Evolutionary conservation across 2,329 filamentous ascomycete genomes (phyloP).

Genomic region (Penicillium verrucosum): DNA sequence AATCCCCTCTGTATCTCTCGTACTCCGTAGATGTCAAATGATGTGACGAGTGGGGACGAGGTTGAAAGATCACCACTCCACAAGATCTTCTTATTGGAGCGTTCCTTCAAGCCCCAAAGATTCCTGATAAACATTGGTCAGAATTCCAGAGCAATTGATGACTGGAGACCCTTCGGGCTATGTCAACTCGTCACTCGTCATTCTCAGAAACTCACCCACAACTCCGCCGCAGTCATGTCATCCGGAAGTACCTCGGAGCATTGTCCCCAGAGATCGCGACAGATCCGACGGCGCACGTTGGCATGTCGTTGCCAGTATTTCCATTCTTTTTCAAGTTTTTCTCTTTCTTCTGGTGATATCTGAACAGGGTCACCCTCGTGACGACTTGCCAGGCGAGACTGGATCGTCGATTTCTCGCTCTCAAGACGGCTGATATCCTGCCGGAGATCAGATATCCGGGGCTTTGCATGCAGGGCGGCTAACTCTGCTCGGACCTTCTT

Average conservation of each 20-base stretch:
- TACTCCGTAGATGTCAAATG: conserved; percentile 19
- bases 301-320: conserved; percentile 44
- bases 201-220: conserved; percentile 44
- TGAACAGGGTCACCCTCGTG: conserved; percentile 40
- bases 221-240: conserved; percentile 45
- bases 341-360: conserved; percentile 49
- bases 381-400: conserved; percentile 41
- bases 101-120: conserved; percentile 38
- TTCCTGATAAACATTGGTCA: conserved; percentile 26
- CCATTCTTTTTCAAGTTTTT: conserved; percentile 47
- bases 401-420: conserved; percentile 43
- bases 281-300: conserved; percentile 48
- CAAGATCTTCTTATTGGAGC: conserved; percentile 22
- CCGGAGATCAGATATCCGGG: conserved; percentile 52
- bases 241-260: conserved; percentile 50
- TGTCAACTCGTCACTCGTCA: neutral
- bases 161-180: neutral
- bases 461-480: conserved; percentile 45
- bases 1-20: neutral
- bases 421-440: conserved; percentile 44
- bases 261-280: conserved; percentile 49
- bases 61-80: conserved; percentile 17
- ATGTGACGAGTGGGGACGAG: conserved; percentile 20
- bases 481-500: conserved; percentile 51
- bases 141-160: conserved; percentile 5